Conservation (phyloP, 1,284 basidiomycete species). For the Athelia sp. region DNA sequence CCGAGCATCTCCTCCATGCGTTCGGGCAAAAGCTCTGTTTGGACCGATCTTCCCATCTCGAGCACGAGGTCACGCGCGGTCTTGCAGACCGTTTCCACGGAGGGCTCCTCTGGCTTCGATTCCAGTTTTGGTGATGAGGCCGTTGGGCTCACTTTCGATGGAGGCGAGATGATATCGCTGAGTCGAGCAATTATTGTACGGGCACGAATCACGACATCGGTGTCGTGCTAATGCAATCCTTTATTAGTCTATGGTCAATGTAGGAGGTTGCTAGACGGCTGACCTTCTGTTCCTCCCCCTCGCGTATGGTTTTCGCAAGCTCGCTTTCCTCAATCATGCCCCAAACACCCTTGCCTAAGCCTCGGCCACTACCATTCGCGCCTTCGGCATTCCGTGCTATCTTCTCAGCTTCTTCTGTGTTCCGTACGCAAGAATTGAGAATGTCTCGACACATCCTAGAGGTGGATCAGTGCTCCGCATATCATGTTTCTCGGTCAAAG, state of each 20-base stretch:
- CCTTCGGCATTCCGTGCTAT: conserved; percentile 28
- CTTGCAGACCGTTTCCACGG: conserved; percentile 29
- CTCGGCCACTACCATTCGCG: conserved; percentile 25
- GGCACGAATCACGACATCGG: conserved; percentile 50
- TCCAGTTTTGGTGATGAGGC: conserved; percentile 15
- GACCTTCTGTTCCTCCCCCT: conserved; percentile 60
- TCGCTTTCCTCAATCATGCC: conserved; percentile 79
- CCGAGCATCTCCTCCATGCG: conserved; percentile 61
- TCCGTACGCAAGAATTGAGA: conserved; percentile 80
- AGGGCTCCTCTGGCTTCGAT: conserved; percentile 2
- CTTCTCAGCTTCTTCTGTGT: conserved; percentile 79
- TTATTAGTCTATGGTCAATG: too few species aligned
- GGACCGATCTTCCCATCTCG: neutral
- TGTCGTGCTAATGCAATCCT: conserved; percentile 36
- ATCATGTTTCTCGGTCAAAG: neutral
- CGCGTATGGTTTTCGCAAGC: conserved; percentile 61
- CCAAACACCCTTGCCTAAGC: conserved; percentile 66
- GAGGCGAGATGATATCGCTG: conserved; percentile 36
- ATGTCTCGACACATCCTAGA: conserved; percentile 72
- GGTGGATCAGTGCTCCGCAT: neutral
- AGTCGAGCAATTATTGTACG: conserved; percentile 43
- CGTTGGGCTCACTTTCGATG: conserved; percentile 31
- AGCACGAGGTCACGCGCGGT: conserved; percentile 42
- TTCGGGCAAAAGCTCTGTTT: conserved; percentile 18
- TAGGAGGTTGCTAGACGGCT: too few species aligned